A percentile compares a stretch with the other conserved stretches of the same genome.
These are phyloP conservation scores for Ophiostoma australiae DNA, from an alignment of 2,329 filamentous ascomycete species.

Conservation along the genomic window DNA sequence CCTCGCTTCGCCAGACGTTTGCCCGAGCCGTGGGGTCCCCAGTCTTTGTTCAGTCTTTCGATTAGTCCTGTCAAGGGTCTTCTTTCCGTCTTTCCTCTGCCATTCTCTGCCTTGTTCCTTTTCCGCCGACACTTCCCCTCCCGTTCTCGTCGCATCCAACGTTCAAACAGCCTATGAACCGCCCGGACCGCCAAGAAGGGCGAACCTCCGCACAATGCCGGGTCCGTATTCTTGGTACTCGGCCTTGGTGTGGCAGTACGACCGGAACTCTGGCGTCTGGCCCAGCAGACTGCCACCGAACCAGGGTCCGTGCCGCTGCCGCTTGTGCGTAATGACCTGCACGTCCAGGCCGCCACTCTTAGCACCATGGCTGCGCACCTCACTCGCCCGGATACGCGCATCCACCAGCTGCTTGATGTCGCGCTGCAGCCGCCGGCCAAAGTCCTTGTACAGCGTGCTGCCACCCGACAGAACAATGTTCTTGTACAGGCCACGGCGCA, in stretches of 20 bases:
- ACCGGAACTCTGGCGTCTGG: slow-evolving; percentile 96
- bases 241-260: slow-evolving; percentile 94
- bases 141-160: background rate
- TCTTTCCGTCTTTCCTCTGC: background rate
- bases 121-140: background rate
- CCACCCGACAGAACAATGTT: slow-evolving; percentile 98
- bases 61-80: background rate
- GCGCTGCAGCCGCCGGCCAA: slow-evolving; percentile 88
- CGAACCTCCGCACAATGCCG: slow-evolving; percentile 91
- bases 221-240: slow-evolving; percentile 95
- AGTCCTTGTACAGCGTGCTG: slow-evolving; percentile 97
- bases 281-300: slow-evolving; percentile 95
- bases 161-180: slow-evolving; percentile 52
- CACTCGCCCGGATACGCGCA: slow-evolving; percentile 84
- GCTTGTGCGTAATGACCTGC: slow-evolving; percentile 94
- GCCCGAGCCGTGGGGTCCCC: too few relatives aligned
- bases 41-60: background rate
- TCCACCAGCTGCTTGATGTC: slow-evolving; percentile 97
- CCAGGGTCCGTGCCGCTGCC: slow-evolving; percentile 96
- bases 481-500: slow-evolving; percentile 95
- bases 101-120: background rate
- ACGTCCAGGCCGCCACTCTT: slow-evolving; percentile 93
- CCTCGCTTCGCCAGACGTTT: background rate
- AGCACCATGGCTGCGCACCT: slow-evolving; percentile 84
- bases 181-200: slow-evolving; percentile 84